Conservation (phyloP, 225 moss, liverwort and hornwort species). For the Thuidium tamariscinum region DNA sequence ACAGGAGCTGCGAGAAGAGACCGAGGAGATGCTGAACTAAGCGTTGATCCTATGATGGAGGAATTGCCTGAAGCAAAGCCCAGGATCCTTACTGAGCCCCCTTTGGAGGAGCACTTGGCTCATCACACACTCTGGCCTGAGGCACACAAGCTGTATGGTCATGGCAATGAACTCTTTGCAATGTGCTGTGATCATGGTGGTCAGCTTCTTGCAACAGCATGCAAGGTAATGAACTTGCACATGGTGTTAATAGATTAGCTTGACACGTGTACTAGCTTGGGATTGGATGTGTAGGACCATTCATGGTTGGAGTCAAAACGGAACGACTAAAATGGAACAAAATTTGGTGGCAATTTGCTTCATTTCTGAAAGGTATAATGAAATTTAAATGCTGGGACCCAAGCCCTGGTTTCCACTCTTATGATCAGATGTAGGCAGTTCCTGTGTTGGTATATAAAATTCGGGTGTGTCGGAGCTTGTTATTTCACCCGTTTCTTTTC, state of each 20-base stretch:
- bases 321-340: neutral
- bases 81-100: constrained; percentile 66
- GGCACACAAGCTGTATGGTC: constrained; percentile 87
- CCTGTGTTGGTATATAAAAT: neutral
- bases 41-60: constrained; percentile 56
- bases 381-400: neutral
- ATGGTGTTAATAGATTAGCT: neutral
- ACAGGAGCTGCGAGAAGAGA: constrained; percentile 20
- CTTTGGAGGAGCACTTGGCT: constrained; percentile 87
- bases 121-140: constrained; percentile 98
- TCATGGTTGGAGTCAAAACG: neutral
- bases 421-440: neutral
- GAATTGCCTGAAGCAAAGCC: constrained; percentile 75
- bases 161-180: constrained; percentile 89
- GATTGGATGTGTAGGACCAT: neutral
- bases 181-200: constrained; percentile 81
- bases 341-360: neutral
- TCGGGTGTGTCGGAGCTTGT: neutral
- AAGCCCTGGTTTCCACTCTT: neutral
- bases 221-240: constrained; percentile 53
- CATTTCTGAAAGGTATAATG: neutral
- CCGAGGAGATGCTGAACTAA: constrained; percentile 23
- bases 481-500: neutral
- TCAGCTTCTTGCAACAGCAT: constrained; percentile 75
- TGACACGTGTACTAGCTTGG: neutral